Conservation (phyloP, 257 asterid genomes). For the Forsythia viridissima region DNA sequence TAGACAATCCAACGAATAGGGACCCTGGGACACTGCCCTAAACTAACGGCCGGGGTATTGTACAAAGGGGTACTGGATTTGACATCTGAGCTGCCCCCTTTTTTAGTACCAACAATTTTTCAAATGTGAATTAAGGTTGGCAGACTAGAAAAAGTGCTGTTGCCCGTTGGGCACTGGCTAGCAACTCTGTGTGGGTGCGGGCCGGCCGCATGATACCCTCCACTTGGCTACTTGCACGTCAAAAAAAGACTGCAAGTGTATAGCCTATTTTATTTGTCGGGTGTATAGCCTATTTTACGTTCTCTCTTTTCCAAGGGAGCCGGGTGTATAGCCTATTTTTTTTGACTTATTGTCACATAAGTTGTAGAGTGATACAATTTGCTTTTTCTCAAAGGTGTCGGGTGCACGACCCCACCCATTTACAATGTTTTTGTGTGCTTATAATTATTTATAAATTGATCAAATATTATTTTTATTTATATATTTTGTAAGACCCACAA, state of each 20-base stretch:
- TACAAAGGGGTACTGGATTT: conserved; percentile 48
- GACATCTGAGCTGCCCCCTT: conserved; percentile 30
- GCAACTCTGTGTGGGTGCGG: conserved; percentile 49
- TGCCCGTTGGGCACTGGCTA: conserved; percentile 36
- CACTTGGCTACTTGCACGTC: not conserved
- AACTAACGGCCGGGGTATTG: conserved; percentile 49
- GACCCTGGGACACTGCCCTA: conserved; percentile 48
- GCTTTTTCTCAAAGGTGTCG: no score
- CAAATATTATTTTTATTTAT: no score
- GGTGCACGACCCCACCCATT: no score
- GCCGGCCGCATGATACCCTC: conserved; percentile 32
- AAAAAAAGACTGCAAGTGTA: no score
- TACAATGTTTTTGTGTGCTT: no score
- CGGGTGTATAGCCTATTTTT: no score
- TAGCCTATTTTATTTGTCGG: no score
- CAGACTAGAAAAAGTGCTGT: conserved; percentile 30
- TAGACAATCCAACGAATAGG: conserved; percentile 29
- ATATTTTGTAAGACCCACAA: no score
- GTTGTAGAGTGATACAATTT: no score
- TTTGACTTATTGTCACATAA: no score
- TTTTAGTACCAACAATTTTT: conserved; percentile 30
- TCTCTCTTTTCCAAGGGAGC: not conserved
- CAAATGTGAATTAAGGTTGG: conserved; percentile 28
- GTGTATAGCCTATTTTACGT: no score
- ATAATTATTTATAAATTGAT: no score